A percentile compares a stretch with the other conserved stretches of the same genome.
Evolutionary conservation across 2,329 filamentous ascomycete species (phyloP).

Genomic region (Pseudocercospora musae): DNA sequence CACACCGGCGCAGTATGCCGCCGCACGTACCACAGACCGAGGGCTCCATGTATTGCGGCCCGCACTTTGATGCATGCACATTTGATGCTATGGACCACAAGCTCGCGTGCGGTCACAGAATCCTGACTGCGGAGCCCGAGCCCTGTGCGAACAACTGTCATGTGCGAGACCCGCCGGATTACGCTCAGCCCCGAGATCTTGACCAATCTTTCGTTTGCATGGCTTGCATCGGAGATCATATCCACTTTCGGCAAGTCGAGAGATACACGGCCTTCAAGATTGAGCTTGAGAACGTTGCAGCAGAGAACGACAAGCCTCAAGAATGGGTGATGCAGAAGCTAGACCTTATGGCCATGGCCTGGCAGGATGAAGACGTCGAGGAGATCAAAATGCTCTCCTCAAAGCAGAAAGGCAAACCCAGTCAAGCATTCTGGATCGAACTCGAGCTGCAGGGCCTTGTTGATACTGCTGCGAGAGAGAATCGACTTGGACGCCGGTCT

Average conservation of each 20-base stretch:
- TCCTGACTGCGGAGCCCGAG: constrained; percentile 7
- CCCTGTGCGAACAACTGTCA: constrained; percentile 11
- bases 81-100: constrained; percentile 10
- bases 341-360: constrained; percentile 8
- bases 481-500: background rate
- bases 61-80: constrained; percentile 15
- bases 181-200: constrained; percentile 10
- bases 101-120: constrained; percentile 11
- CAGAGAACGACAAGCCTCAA: background rate
- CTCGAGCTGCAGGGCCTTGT: constrained; percentile 9
- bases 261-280: background rate
- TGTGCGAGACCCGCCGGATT: constrained; percentile 5
- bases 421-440: constrained; percentile 9
- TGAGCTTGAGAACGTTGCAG: constrained; percentile 5
- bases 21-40: background rate
- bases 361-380: constrained; percentile 13
- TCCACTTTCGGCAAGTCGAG: background rate
- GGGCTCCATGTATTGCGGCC: background rate
- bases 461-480: background rate
- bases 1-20: background rate
- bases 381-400: constrained; percentile 10
- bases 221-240: constrained; percentile 12
- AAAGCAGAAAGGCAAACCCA: background rate
- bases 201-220: constrained; percentile 9
- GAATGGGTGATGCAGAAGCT: constrained; percentile 9